Conservation (phyloP, 352 stramenopile species). For the Phytopythium aichiense region DNA sequence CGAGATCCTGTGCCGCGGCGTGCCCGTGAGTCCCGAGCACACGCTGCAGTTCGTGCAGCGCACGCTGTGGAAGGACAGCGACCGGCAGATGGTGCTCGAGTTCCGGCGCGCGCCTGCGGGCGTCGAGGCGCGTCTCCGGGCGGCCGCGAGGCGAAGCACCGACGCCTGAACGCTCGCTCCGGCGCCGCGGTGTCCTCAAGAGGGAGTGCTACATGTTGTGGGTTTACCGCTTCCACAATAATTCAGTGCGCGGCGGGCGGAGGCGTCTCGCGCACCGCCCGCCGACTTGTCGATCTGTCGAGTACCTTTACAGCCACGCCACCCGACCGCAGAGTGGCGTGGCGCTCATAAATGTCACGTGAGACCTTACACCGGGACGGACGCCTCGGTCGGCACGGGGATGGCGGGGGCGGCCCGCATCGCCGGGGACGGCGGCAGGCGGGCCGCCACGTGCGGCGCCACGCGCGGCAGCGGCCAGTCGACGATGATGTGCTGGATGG, state of each 20-base stretch:
- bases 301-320: neutral
- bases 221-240: neutral
- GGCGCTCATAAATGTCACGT: neutral
- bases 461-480: slow-evolving; percentile 27
- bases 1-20: slow-evolving; percentile 49
- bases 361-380: neutral
- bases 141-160: neutral
- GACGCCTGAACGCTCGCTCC: neutral
- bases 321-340: too few relatives aligned
- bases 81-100: slow-evolving; percentile 47
- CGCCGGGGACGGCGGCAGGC: neutral
- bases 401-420: neutral
- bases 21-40: slow-evolving; percentile 45
- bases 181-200: too few relatives aligned
- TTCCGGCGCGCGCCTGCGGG: slow-evolving; percentile 26
- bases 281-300: neutral
- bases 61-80: slow-evolving; percentile 44
- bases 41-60: slow-evolving; percentile 66
- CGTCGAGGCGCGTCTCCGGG: slow-evolving; percentile 2
- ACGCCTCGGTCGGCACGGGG: neutral
- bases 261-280: too few relatives aligned
- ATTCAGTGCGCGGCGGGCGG: neutral
- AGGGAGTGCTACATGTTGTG: neutral
- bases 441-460: neutral
- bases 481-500: slow-evolving; percentile 33